Conservation (phyloP, 208 protist genomes). For the Trypanosoma vivax region DNA sequence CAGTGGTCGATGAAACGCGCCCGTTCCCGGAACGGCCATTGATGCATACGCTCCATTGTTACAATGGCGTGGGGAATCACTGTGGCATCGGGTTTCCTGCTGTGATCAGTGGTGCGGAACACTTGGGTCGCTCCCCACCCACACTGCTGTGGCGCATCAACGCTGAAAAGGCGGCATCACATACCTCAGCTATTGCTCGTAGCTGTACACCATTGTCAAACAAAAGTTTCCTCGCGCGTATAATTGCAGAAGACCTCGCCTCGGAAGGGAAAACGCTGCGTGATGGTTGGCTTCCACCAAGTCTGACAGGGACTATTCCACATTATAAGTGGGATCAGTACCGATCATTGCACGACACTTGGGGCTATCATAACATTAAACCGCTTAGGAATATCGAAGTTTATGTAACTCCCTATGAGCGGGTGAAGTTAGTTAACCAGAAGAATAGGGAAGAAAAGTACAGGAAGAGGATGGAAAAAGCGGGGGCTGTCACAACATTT, state of each 20-base stretch:
- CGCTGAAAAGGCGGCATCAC: not conserved
- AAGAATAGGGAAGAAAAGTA: no score
- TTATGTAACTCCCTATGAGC: no score
- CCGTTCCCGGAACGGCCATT: conserved; percentile 65
- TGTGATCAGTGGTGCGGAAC: conserved; percentile 13
- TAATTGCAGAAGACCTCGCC: conserved; percentile 34
- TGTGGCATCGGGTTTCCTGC: not conserved
- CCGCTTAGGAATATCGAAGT: no score
- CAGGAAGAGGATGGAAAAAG: conserved; percentile 19
- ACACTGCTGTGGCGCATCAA: conserved; percentile 4
- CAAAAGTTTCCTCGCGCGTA: conserved; percentile 40
- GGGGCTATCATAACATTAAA: conserved; percentile 19
- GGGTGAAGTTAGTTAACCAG: no score
- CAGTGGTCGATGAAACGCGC: conserved; percentile 55
- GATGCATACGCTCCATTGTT: conserved; percentile 40
- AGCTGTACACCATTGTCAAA: conserved; percentile 1
- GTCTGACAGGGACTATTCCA: not conserved
- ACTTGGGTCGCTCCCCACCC: not conserved
- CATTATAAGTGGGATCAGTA: not conserved
- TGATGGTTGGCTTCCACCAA: conserved; percentile 41
- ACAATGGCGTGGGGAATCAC: conserved; percentile 53
- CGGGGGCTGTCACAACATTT: conserved; percentile 11
- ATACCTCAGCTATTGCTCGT: not conserved
- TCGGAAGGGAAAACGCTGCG: conserved; percentile 25
- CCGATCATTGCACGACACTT: conserved; percentile 20